Conservation (phyloP, 2,329 filamentous ascomycete genomes). For the Apiospora pterosperma region DNA sequence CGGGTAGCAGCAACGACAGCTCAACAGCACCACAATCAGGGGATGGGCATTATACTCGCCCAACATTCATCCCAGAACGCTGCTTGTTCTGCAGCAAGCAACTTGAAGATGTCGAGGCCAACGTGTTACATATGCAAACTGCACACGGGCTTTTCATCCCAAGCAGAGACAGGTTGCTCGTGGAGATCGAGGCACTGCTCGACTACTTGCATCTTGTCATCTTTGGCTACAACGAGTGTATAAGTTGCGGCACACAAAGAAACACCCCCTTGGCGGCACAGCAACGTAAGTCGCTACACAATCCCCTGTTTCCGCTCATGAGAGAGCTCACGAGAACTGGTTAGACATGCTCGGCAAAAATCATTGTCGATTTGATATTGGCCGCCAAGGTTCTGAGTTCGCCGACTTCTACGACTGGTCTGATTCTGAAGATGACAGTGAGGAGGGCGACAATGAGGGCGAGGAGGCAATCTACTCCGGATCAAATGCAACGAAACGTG, state of each 20-base stretch:
- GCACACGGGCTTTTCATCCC: conserved; percentile 1
- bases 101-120: neutral
- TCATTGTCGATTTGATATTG: conserved; percentile 41
- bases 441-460: conserved; percentile 8
- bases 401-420: conserved; percentile 37
- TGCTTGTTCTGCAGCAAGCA: neutral
- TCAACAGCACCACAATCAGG: neutral
- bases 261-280: neutral
- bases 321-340: neutral
- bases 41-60: neutral
- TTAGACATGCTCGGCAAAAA: conserved; percentile 43
- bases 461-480: neutral
- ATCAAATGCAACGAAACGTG: neutral
- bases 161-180: neutral
- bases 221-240: conserved; percentile 4
- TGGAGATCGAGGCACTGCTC: neutral
- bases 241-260: neutral
- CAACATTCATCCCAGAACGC: neutral
- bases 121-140: neutral
- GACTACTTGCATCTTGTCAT: conserved; percentile 4
- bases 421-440: neutral
- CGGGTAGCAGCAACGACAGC: neutral
- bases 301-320: neutral
- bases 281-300: neutral
- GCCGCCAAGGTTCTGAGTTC: conserved; percentile 31